Evolutionary conservation across 176 grass and related monocot species (phyloP).

Genomic region (Musa beccarii): DNA sequence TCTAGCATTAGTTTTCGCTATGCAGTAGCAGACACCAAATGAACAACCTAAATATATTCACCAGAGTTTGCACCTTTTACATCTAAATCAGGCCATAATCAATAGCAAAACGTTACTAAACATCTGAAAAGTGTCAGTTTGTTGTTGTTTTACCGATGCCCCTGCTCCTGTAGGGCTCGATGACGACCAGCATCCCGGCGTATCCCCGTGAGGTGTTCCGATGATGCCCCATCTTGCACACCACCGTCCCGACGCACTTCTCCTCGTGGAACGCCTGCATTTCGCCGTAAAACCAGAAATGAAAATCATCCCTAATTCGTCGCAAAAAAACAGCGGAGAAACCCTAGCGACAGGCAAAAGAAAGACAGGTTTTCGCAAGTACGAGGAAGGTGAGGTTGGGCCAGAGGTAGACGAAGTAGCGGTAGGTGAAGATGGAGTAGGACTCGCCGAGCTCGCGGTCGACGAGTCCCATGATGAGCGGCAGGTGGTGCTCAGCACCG

Average conservation of each 20-base stretch:
- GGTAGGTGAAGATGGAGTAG: conserved; percentile 99
- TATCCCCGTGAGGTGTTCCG: conserved; percentile 62
- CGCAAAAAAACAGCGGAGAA: background rate
- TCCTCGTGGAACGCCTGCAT: conserved; percentile 40
- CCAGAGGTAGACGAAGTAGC: conserved; percentile 97
- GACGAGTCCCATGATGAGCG: conserved; percentile 81
- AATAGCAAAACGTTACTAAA: background rate
- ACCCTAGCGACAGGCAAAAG: too few relatives aligned
- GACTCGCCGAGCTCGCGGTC: conserved; percentile 94
- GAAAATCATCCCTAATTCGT: conserved; percentile 10
- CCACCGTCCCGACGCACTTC: conserved; percentile 89
- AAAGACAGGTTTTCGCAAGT: background rate
- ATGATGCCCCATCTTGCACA: conserved; percentile 94
- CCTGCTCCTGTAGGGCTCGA: conserved; percentile 76
- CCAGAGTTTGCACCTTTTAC: background rate
- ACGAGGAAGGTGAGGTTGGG: conserved; percentile 91
- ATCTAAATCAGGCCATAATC: background rate
- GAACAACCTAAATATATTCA: background rate
- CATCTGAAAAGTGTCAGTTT: background rate
- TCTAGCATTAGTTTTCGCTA: background rate
- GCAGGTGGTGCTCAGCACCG: conserved; percentile 86
- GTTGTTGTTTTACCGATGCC: conserved; percentile 51
- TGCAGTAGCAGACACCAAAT: background rate
- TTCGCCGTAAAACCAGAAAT: background rate
- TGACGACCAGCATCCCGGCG: conserved; percentile 90